Conservation (phyloP, 164 flowering plant genomes). For the Kingdonia uniflora region DNA sequence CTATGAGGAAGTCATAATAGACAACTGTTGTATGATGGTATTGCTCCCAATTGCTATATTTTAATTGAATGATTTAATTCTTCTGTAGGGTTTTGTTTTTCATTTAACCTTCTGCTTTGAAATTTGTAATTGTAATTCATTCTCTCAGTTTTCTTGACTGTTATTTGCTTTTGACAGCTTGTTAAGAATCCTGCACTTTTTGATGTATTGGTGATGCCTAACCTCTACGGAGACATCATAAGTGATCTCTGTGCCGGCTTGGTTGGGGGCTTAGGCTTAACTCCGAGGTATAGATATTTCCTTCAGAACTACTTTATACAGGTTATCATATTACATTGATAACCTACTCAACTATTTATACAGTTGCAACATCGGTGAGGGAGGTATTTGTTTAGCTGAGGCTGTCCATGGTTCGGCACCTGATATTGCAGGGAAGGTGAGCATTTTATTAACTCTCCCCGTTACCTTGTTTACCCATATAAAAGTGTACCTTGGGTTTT, state of each 20-base stretch:
- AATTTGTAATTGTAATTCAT: too few species aligned
- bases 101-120: too few species aligned
- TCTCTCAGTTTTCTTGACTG: too few species aligned
- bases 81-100: too few species aligned
- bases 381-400: conserved; percentile 96
- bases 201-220: conserved; percentile 98
- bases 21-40: conserved; percentile 99
- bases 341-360: too few species aligned
- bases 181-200: conserved; percentile 93
- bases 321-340: too few species aligned
- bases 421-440: conserved; percentile 97
- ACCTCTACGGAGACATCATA: conserved; percentile 96
- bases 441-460: neutral
- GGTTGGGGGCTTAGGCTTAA: conserved; percentile 90
- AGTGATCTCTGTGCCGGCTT: conserved; percentile 98
- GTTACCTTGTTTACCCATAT: too few species aligned
- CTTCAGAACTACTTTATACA: neutral
- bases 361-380: conserved; percentile 97
- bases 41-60: conserved; percentile 2
- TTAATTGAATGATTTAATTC: too few species aligned
- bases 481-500: too few species aligned
- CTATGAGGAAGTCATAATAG: conserved; percentile 94
- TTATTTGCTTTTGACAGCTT: conserved; percentile 43
- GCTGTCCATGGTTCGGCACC: conserved; percentile 99
- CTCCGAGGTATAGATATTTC: conserved; percentile 61